These are phyloP conservation scores for Strobilomyces dryophilus DNA, from an alignment of 768 basidiomycete genomes.

Conservation along the genomic window DNA sequence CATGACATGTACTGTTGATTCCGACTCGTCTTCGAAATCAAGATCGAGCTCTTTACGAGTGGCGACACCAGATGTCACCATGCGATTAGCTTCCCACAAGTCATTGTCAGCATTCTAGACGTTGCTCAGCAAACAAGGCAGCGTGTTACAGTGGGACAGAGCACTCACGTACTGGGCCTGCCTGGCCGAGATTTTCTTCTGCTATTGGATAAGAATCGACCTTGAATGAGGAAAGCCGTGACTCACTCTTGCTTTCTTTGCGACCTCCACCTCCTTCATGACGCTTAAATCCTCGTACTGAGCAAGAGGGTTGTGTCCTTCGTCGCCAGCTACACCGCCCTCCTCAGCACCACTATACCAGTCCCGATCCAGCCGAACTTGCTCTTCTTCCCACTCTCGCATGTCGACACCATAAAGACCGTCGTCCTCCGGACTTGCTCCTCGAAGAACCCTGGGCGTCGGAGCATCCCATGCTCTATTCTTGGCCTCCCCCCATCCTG, in stretches of 20 bases:
- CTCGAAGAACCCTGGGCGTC: conserved; percentile 66
- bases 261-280: conserved; percentile 69
- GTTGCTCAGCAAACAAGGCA: conserved; percentile 16
- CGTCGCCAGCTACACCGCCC: conserved; percentile 79
- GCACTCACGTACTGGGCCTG: conserved; percentile 91
- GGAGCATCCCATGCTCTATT: conserved; percentile 77
- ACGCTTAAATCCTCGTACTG: conserved; percentile 85
- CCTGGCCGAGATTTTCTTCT: conserved; percentile 88
- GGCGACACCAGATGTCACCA: conserved; percentile 93
- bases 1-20: conserved; percentile 96
- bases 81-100: conserved; percentile 97
- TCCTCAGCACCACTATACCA: conserved; percentile 96
- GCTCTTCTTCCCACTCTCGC: conserved; percentile 97
- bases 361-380: conserved; percentile 84
- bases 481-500: conserved; percentile 58
- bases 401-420: conserved; percentile 62
- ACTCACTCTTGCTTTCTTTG: conserved; percentile 68
- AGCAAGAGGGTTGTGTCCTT: conserved; percentile 87
- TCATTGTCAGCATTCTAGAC: conserved; percentile 94
- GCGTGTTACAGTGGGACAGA: neutral
- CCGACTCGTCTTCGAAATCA: conserved; percentile 95
- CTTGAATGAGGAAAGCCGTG: neutral
- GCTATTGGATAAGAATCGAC: conserved; percentile 15
- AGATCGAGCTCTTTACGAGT: conserved; percentile 83
- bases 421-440: conserved; percentile 67